phyloP scores from a whole-genome alignment of 2,329 filamentous ascomycete genomes.

The Aspergillus uvarum region DNA sequence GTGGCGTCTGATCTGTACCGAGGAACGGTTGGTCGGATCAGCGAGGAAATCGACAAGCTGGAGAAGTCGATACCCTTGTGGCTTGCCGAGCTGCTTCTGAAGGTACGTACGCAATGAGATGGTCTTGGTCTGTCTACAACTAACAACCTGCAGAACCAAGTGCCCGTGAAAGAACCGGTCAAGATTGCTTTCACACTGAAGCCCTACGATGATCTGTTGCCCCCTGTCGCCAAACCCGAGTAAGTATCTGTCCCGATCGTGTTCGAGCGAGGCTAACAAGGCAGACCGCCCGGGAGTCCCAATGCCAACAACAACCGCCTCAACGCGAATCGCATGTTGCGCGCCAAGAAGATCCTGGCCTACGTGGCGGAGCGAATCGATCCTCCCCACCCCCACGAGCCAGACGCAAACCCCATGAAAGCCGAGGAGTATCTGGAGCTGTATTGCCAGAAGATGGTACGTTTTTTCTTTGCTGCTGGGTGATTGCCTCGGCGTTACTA shows the following conservation, averaged over 20 bases:
- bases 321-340: constrained; percentile 95
- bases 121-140: not conserved
- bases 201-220: constrained; percentile 73
- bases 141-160: constrained; percentile 61
- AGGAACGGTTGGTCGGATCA: constrained; percentile 77
- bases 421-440: constrained; percentile 94
- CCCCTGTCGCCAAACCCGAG: constrained; percentile 71
- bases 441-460: constrained; percentile 88
- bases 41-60: constrained; percentile 74
- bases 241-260: constrained; percentile 48
- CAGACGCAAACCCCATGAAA: constrained; percentile 61
- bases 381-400: constrained; percentile 58
- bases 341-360: constrained; percentile 88
- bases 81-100: constrained; percentile 82
- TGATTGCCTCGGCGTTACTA: not conserved
- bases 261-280: not conserved
- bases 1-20: constrained; percentile 83
- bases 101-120: constrained; percentile 53
- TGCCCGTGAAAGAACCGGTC: constrained; percentile 83
- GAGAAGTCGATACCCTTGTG: constrained; percentile 87
- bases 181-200: constrained; percentile 95
- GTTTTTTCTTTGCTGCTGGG: constrained; percentile 30
- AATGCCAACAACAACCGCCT: constrained; percentile 67
- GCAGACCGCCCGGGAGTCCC: constrained; percentile 25
- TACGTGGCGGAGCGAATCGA: constrained; percentile 95